Percentiles rank a stretch among this genome's conserved stretches.
phyloP scores from a whole-genome alignment of 495 filamentous ascomycete species.

The Antarctomyces pellizariae region DNA sequence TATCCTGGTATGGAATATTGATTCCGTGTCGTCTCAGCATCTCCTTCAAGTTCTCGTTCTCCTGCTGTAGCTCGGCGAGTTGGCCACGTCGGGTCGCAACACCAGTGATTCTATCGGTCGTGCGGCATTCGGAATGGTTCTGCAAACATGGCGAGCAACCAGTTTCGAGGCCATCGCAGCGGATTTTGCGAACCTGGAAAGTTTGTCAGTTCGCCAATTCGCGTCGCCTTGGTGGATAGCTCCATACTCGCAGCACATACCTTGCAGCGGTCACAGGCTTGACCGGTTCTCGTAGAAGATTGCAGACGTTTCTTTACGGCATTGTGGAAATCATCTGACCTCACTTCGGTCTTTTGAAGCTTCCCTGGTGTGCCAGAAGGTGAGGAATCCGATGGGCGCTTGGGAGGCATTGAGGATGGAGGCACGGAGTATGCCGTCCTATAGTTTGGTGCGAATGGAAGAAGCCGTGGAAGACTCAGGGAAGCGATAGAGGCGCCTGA shows the following conservation, averaged over 20 bases:
- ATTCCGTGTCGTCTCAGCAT: slow-evolving; percentile 18
- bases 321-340: slow-evolving; percentile 38
- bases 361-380: slow-evolving; percentile 12
- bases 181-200: slow-evolving; percentile 53
- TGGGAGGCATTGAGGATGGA: slow-evolving; percentile 6
- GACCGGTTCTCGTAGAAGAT: slow-evolving; percentile 47
- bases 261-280: slow-evolving; percentile 84
- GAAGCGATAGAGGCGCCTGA: too few relatives aligned
- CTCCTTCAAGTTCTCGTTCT: slow-evolving; percentile 27
- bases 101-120: slow-evolving; percentile 73
- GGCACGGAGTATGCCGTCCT: slow-evolving; percentile 2
- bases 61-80: slow-evolving; percentile 35
- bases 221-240: slow-evolving; percentile 1
- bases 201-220: slow-evolving; percentile 1
- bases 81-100: slow-evolving; percentile 58
- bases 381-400: slow-evolving; percentile 3
- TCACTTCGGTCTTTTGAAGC: slow-evolving; percentile 22
- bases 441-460: slow-evolving; percentile 4
- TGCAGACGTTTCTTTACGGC: slow-evolving; percentile 39
- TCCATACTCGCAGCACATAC: slow-evolving; percentile 20
- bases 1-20: too few relatives aligned
- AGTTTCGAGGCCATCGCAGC: slow-evolving; percentile 47
- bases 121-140: slow-evolving; percentile 46
- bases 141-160: slow-evolving; percentile 57
- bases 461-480: slow-evolving; percentile 2